Evolutionary conservation across 306 rosid species (phyloP), one percentile per base, ranked within the genome.

Genomic region (Hylodesmum podocarpum): DNA sequence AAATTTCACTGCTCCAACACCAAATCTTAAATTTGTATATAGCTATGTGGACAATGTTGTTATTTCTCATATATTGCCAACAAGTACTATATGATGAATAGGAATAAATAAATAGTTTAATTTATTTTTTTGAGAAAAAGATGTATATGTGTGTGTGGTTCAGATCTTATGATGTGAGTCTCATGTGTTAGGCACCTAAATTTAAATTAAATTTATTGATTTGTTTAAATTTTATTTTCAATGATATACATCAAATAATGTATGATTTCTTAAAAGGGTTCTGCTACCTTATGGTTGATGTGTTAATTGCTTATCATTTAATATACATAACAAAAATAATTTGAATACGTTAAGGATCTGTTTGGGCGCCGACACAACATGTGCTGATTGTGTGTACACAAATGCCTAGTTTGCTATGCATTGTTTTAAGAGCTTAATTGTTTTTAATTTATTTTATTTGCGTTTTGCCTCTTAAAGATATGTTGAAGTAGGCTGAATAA

Each of bases 331-430:
- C 15, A 3, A 8, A 19, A 33, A 71, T 24, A 72, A 66, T 70
- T 76, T 44, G 0, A 55, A 49, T 66, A 39, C 1, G 33, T 44
- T 31, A 71, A 47, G 67, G 79, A 59, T 62, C 49, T 40, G 77
- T 34, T 68, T 54, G 72, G 83, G 12, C 79, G 75, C 86, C 79
- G 84, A 85, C 86, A 85, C 29, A 63, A 79, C 88, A 85, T 72
- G 83, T 81, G 83, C 70, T 81, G 72, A 68, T 54, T 50, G 43
- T 31, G 39, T 53, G 24, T 51, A 49, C 28, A 16, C 70, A 58
- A 78, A 29, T 66, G 71, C 44, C 69, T 24, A 7, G 47, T 24
- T 66, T 73, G 19, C 19, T 31, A 22, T 64, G 41, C 39, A 11
- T 44, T 73, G 59, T 12, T 55, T 19, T 47, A 49, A 6, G 18